Evolutionary conservation across 345 rosid genomes (phyloP), one percentile per base, ranked within the genome.

Genomic region (Sonneratia caseolaris): DNA sequence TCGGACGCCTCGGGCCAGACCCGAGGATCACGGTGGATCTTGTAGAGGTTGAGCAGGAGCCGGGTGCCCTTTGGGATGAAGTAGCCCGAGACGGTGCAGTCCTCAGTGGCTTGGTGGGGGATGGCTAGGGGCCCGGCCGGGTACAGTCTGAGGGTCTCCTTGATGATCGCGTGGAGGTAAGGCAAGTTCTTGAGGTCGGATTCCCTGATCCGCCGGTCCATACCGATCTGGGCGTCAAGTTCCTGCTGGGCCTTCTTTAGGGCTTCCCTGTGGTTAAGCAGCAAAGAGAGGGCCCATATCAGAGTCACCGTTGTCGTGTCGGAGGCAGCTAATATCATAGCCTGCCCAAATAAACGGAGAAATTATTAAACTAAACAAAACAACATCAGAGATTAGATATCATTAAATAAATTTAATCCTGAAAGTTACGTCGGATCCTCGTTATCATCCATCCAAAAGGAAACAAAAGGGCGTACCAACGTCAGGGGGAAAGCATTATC

Each of bases 211-310:
- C 2, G 69, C 16, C 79, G 74, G 48, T 72, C 80, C 64, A 62
- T 77, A 1, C 87, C 89, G 10, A 83, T 70, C 15, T 51, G 71
- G 14, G 53, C 68, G 68, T 85, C 91, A 5, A 83, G 38, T 64
- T 85, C 91, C 35, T 74, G 71, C 75, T 81, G 86, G 18, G 78
- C 84, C 48, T 72, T 78, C 37, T 72, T 76, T 12, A 82, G 14
- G 51, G 72, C 64, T 12, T 64, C 59, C 10, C 51, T 77, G 14
- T 84, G 71, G 78, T 84, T 84, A 55, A 86, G 76, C 24, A 84
- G 69, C 37, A 79, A 68, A 61, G 90, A 70, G 1, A 84, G 68
- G 18, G 80, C 79, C 88, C 91, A 87, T 67, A 82, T 78, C 35
- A 80, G 21, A 13, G 86, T 68, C 6, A 79, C 77, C 0, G 79